Evolutionary conservation across 805 yeast species (phyloP).

Genomic region (Candida ortonii): DNA sequence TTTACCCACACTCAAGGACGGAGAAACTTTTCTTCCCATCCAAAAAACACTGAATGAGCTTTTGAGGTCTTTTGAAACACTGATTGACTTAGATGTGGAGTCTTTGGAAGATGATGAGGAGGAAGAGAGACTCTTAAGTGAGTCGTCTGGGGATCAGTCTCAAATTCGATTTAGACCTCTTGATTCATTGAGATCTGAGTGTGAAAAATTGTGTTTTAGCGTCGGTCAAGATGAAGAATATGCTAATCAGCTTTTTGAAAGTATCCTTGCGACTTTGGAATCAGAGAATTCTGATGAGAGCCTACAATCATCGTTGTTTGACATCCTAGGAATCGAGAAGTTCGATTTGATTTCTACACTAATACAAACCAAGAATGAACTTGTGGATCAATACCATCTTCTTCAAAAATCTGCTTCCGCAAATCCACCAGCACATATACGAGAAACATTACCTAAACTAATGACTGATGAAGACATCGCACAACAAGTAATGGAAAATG

Average conservation of each 20-base stretch:
- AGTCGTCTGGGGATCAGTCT: too few relatives aligned
- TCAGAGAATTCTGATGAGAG: slow-evolving; percentile 49
- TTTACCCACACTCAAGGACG: slow-evolving; percentile 34
- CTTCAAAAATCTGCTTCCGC: too few relatives aligned
- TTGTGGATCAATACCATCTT: slow-evolving; percentile 27
- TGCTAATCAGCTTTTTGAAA: slow-evolving; percentile 24
- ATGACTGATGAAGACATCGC: slow-evolving; percentile 56
- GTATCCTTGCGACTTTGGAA: slow-evolving; percentile 34
- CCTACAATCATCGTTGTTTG: slow-evolving; percentile 70
- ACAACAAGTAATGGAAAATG: slow-evolving; percentile 50
- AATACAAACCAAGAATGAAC: slow-evolving; percentile 42
- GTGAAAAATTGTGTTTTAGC: slow-evolving; percentile 29
- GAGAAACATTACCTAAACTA: slow-evolving; percentile 26
- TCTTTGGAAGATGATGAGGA: slow-evolving; percentile 15
- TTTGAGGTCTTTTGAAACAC: slow-evolving; percentile 31
- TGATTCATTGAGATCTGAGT: slow-evolving; percentile 19
- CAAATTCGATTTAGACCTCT: too few relatives aligned
- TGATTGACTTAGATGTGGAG: slow-evolving; percentile 16
- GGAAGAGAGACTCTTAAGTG: slow-evolving; percentile 4
- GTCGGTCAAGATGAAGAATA: slow-evolving; percentile 20
- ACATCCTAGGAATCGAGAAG: slow-evolving; percentile 81
- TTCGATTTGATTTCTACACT: slow-evolving; percentile 72
- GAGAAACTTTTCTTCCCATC: slow-evolving; percentile 28
- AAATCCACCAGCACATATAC: too few relatives aligned
- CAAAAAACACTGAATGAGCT: slow-evolving; percentile 25